Evolutionary conservation across 148 eudicot genomes (phyloP).

Genomic region (Beta vulgaris): DNA sequence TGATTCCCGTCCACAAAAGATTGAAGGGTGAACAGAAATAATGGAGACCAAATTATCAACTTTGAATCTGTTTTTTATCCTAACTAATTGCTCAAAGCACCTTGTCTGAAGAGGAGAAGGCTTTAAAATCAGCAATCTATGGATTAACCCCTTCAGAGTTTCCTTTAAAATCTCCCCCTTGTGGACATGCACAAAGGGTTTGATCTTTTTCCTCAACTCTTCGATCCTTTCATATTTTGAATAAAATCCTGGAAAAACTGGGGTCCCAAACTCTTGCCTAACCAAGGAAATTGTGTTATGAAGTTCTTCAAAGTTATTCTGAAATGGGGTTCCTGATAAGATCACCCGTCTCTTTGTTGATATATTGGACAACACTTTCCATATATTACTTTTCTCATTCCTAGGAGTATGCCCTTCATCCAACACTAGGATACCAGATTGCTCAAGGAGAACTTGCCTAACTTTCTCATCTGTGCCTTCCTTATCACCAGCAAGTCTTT

Average conservation of each 20-base stretch:
- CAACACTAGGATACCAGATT: conserved; percentile 47
- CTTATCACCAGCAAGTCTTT: conserved; percentile 39
- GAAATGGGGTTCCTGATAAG: conserved; percentile 94
- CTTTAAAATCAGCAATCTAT: conserved; percentile 40
- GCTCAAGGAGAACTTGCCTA: conserved; percentile 41
- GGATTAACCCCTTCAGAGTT: conserved; percentile 51
- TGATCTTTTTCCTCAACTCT: conserved; percentile 41
- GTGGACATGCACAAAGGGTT: conserved; percentile 67
- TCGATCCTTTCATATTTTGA: conserved; percentile 16
- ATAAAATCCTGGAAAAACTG: not conserved
- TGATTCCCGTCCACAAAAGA: conserved; percentile 23
- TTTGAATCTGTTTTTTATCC: not conserved
- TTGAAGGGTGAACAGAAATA: conserved; percentile 64
- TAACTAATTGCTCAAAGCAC: conserved; percentile 20
- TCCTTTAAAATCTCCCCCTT: conserved; percentile 56
- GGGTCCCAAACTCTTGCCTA: conserved; percentile 41
- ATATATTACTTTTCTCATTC: conserved; percentile 51
- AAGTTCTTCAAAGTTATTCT: conserved; percentile 75
- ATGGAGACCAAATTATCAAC: conserved; percentile 30
- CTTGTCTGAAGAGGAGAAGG: conserved; percentile 45
- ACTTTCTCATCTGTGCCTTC: conserved; percentile 21
- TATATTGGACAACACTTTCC: conserved; percentile 47
- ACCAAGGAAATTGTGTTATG: conserved; percentile 57
- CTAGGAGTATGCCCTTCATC: conserved; percentile 90
- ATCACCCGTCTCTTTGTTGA: conserved; percentile 59